phyloP scores from a whole-genome alignment of 345 rosid species.

The Erucastrum elatum region DNA sequence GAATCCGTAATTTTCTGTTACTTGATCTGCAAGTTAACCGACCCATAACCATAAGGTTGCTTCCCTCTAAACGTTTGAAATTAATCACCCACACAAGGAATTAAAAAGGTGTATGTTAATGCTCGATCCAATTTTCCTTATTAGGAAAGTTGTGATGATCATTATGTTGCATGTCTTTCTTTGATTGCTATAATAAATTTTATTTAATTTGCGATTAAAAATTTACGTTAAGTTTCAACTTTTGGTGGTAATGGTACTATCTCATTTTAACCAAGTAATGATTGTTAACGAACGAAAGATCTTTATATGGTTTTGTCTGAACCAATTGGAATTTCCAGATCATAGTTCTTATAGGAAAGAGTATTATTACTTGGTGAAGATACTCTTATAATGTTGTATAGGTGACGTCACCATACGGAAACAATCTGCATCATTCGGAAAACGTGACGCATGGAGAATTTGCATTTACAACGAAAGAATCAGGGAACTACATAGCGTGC shows the following conservation, averaged over 20 bases:
- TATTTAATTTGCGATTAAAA: not conserved
- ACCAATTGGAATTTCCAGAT: not conserved
- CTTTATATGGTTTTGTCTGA: not conserved
- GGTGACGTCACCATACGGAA: conserved; percentile 88
- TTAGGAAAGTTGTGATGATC: not conserved
- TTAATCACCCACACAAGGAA: not conserved
- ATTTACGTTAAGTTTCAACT: not conserved
- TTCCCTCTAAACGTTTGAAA: not conserved
- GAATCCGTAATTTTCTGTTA: conserved; percentile 12
- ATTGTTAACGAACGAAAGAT: not conserved
- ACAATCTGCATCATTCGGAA: conserved; percentile 58
- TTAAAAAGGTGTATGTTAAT: not conserved
- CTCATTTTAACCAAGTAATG: not conserved
- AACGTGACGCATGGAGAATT: conserved; percentile 76
- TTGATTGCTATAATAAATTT: not conserved
- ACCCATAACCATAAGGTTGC: not conserved
- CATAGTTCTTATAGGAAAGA: not conserved
- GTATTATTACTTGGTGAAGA: not conserved
- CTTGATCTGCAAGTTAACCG: conserved; percentile 20
- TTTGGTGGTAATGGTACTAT: not conserved
- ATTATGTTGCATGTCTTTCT: not conserved
- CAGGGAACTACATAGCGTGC: conserved; percentile 83
- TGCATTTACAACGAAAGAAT: conserved; percentile 84
- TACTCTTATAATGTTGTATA: conserved; percentile 12
- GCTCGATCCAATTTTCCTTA: conserved; percentile 6